Percentiles rank a stretch among this genome's conserved stretches.
Evolutionary conservation across 2,329 filamentous ascomycete species (phyloP).

Genomic region (Paramyrothecium roridum): DNA sequence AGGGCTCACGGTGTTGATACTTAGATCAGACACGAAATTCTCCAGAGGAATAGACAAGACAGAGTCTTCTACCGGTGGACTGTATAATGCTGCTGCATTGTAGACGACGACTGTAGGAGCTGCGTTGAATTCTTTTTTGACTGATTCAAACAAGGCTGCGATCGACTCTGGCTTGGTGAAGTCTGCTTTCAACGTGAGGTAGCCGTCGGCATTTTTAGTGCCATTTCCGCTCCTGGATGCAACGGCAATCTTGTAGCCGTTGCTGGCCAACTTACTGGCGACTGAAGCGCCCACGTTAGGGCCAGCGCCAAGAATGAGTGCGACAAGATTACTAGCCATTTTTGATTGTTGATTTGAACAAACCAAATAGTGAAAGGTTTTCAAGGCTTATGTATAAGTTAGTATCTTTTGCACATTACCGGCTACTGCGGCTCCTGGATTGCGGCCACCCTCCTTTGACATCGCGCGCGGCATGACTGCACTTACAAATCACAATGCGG

Average conservation of each 20-base stretch:
- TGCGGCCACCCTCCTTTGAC: too few relatives aligned
- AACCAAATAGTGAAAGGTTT: too few relatives aligned
- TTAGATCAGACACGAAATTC: slow-evolving; percentile 25
- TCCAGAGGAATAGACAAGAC: slow-evolving; percentile 28
- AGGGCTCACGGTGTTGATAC: slow-evolving; percentile 31
- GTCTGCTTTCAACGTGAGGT: slow-evolving; percentile 9
- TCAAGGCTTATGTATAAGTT: too few relatives aligned
- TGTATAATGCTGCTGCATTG: slow-evolving; percentile 29
- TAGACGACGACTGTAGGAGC: slow-evolving; percentile 37
- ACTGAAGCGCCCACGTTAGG: slow-evolving; percentile 1
- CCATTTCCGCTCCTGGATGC: slow-evolving; percentile 1
- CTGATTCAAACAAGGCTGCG: slow-evolving; percentile 25
- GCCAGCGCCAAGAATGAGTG: slow-evolving; percentile 5
- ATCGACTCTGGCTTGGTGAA: slow-evolving; percentile 8
- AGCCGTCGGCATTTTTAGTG: neutral
- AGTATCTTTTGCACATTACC: too few relatives aligned
- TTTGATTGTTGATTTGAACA: neutral
- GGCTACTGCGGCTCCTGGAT: too few relatives aligned
- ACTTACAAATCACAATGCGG: too few relatives aligned
- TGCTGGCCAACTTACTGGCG: neutral
- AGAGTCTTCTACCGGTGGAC: slow-evolving; percentile 24
- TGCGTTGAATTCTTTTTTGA: slow-evolving; percentile 25
- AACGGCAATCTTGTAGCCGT: slow-evolving; percentile 4
- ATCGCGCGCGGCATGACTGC: too few relatives aligned
- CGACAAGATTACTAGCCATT: neutral